Evolutionary conservation across 371 early-diverging fungal genomes (phyloP).

Genomic region (Circinella umbellata): DNA sequence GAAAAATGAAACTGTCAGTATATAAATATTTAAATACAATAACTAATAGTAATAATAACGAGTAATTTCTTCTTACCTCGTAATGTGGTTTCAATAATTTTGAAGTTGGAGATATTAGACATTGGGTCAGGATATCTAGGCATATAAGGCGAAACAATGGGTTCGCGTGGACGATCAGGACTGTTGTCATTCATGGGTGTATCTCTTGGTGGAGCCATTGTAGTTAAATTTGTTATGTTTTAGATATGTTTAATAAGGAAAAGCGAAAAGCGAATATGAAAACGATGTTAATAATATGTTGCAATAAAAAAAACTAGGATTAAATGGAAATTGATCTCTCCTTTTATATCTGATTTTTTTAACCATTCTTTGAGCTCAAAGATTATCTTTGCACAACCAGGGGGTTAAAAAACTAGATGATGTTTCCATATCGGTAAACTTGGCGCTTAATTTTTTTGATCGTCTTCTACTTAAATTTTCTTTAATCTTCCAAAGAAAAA

Average conservation of each 20-base stretch:
- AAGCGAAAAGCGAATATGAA: too few species aligned
- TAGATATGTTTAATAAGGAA: too few species aligned
- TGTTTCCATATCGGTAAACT: conserved; percentile 15
- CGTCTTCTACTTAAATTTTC: too few species aligned
- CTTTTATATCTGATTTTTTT: conserved; percentile 6
- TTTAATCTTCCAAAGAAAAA: too few species aligned
- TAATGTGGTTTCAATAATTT: conserved; percentile 95
- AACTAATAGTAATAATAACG: too few species aligned
- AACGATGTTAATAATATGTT: not conserved
- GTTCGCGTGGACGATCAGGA: conserved; percentile 35
- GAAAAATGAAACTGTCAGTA: not conserved
- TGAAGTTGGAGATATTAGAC: conserved; percentile 88
- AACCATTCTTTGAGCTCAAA: conserved; percentile 3
- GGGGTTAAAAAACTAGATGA: conserved; percentile 5
- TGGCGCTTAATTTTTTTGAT: not conserved
- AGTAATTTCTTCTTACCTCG: conserved; percentile 60
- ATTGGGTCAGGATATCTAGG: conserved; percentile 75
- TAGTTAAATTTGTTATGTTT: not conserved
- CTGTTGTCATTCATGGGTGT: not conserved
- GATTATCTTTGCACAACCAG: conserved; percentile 11
- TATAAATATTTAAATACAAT: too few species aligned
- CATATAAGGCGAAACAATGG: conserved; percentile 57
- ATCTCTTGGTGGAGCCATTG: conserved; percentile 19
- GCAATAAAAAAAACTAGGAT: not conserved
- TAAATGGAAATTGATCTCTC: not conserved